Conservation (phyloP, 176 grass and related monocot species). For the Musa acuminata region DNA sequence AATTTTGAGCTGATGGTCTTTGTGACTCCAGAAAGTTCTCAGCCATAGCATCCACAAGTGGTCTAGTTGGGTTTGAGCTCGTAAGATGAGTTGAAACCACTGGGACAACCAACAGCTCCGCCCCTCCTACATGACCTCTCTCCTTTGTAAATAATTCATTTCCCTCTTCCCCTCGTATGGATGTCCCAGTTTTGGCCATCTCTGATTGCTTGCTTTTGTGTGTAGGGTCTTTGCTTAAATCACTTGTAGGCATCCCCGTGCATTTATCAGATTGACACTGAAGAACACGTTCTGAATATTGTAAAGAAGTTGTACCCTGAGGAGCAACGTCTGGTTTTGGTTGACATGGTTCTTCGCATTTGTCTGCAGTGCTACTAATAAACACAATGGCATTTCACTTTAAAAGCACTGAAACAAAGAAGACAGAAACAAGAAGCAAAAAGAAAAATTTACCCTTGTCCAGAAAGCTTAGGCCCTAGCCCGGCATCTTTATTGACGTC, state of each 20-base stretch:
- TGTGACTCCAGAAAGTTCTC: constrained; percentile 51
- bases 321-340: background rate
- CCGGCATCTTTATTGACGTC: constrained; percentile 12
- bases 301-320: background rate
- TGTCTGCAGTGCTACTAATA: background rate
- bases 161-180: background rate
- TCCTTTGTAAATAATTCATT: constrained; percentile 1
- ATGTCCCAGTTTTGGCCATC: background rate
- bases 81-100: constrained; percentile 10
- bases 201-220: background rate
- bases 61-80: constrained; percentile 24
- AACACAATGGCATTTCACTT: background rate
- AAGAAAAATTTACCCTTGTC: background rate
- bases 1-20: constrained; percentile 38
- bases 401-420: constrained; percentile 22
- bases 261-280: constrained; percentile 5
- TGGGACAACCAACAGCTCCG: constrained; percentile 14
- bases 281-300: background rate
- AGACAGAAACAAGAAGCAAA: background rate
- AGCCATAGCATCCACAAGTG: constrained; percentile 1
- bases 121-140: constrained; percentile 12
- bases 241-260: background rate
- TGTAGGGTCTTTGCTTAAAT: constrained; percentile 3
- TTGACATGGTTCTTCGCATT: constrained; percentile 1
- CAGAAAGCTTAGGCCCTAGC: constrained; percentile 7